phyloP scores from a whole-genome alignment of 441 rosid species.

The Gossypium laxum region DNA sequence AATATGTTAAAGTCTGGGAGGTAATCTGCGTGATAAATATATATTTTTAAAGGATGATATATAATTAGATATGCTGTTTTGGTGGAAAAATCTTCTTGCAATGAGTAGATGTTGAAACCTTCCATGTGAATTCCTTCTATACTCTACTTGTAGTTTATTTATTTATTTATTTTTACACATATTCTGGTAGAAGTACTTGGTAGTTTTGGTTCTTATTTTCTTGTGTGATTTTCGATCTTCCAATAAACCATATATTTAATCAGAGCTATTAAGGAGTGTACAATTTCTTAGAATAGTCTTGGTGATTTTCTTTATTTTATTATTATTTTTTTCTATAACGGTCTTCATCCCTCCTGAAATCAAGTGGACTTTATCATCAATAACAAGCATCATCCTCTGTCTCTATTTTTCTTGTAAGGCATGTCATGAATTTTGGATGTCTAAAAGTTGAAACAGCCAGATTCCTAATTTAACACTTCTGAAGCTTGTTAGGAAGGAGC shows the following conservation, averaged over 20 bases:
- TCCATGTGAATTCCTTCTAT: not conserved
- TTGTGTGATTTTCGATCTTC: conserved; percentile 4
- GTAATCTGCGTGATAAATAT: conserved; percentile 24
- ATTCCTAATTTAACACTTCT: not conserved
- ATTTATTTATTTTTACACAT: not conserved
- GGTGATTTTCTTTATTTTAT: not conserved
- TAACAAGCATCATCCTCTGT: not conserved
- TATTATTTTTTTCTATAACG: not conserved
- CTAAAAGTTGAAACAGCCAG: not conserved
- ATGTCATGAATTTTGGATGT: not conserved
- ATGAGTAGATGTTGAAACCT: not conserved
- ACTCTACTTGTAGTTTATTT: conserved; percentile 4
- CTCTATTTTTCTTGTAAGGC: not conserved
- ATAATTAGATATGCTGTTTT: not conserved
- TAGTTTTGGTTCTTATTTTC: not conserved
- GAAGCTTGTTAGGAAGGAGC: not conserved
- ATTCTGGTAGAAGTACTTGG: not conserved
- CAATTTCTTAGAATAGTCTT: not conserved
- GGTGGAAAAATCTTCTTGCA: not conserved
- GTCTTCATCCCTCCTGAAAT: not conserved
- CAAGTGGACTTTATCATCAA: not conserved
- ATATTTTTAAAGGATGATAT: no score
- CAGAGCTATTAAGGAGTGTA: not conserved
- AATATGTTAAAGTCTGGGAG: conserved; percentile 95
- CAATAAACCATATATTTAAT: not conserved